phyloP scores from a whole-genome alignment of 345 rosid genomes.

The Camelina neglecta region DNA sequence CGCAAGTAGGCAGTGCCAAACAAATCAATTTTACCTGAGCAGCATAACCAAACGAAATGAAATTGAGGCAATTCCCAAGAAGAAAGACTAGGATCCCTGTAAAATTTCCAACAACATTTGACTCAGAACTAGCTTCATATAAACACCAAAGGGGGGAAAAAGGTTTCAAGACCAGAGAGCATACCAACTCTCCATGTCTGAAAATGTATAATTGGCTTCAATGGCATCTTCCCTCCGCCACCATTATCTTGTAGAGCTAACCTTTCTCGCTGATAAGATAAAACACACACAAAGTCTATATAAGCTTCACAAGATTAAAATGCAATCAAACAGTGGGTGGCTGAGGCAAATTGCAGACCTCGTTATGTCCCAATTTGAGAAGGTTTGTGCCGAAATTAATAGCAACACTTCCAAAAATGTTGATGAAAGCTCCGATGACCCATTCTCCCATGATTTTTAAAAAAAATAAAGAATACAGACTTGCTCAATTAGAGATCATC shows the following conservation, averaged over 20 bases:
- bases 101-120: slow-evolving; percentile 42
- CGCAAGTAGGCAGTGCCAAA: slow-evolving; percentile 1
- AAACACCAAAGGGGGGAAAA: slow-evolving; percentile 3
- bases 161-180: slow-evolving; percentile 38
- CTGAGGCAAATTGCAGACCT: slow-evolving; percentile 53
- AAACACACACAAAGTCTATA: slow-evolving; percentile 34
- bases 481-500: slow-evolving; percentile 46
- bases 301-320: slow-evolving; percentile 17
- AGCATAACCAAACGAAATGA: slow-evolving; percentile 99
- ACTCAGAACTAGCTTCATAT: slow-evolving; percentile 37
- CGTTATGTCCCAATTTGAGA: slow-evolving; percentile 93
- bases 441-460: slow-evolving; percentile 83
- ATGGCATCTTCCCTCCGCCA: slow-evolving; percentile 65
- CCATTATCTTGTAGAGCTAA: slow-evolving; percentile 59
- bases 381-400: slow-evolving; percentile 99
- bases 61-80: slow-evolving; percentile 94
- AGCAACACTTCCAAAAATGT: slow-evolving; percentile 94
- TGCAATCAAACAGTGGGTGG: not conserved
- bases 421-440: slow-evolving; percentile 96
- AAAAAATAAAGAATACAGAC: slow-evolving; percentile 36
- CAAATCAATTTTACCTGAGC: slow-evolving; percentile 78
- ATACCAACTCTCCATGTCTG: slow-evolving; percentile 99
- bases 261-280: slow-evolving; percentile 70
- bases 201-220: slow-evolving; percentile 84
- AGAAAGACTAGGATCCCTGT: slow-evolving; percentile 87